These are phyloP conservation scores for Rhazya stricta DNA, from an alignment of 257 asterid genomes.

Conservation along the genomic window DNA sequence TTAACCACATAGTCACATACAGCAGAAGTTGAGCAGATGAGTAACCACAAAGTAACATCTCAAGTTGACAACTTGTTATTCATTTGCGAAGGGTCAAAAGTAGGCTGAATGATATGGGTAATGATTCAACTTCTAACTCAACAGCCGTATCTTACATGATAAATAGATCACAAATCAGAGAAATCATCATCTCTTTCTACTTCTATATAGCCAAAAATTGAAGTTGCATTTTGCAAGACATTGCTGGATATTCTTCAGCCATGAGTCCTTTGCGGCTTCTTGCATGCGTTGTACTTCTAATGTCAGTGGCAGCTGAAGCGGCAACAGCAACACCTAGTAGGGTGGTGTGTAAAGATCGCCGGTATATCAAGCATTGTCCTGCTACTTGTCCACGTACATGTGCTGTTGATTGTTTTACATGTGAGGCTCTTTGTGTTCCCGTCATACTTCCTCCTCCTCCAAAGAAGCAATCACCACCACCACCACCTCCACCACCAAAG, in stretches of 20 bases:
- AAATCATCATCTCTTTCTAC: neutral
- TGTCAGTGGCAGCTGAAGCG: constrained; percentile 34
- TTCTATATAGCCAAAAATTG: neutral
- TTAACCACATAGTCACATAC: too few relatives aligned
- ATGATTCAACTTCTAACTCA: neutral
- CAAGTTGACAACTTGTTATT: too few relatives aligned
- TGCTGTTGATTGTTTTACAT: constrained; percentile 38
- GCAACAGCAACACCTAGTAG: constrained; percentile 18
- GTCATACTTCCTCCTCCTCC: neutral
- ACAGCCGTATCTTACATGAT: neutral
- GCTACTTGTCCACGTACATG: constrained; percentile 39
- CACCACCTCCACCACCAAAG: neutral
- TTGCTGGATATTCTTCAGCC: constrained; percentile 3
- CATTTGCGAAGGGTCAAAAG: too few relatives aligned
- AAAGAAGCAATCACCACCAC: neutral
- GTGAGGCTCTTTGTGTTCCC: constrained; percentile 37
- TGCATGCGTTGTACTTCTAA: constrained; percentile 26
- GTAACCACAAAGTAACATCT: too few relatives aligned
- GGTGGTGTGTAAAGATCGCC: constrained; percentile 46
- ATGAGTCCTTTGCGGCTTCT: neutral
- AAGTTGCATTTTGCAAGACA: neutral
- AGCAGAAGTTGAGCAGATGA: too few relatives aligned
- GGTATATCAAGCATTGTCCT: constrained; percentile 46
- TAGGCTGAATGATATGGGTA: neutral
- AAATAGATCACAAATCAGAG: neutral